Percentiles rank a stretch among this genome's conserved stretches.
Conservation (phyloP, 306 rosid genomes). For the Pyrus communis region DNA sequence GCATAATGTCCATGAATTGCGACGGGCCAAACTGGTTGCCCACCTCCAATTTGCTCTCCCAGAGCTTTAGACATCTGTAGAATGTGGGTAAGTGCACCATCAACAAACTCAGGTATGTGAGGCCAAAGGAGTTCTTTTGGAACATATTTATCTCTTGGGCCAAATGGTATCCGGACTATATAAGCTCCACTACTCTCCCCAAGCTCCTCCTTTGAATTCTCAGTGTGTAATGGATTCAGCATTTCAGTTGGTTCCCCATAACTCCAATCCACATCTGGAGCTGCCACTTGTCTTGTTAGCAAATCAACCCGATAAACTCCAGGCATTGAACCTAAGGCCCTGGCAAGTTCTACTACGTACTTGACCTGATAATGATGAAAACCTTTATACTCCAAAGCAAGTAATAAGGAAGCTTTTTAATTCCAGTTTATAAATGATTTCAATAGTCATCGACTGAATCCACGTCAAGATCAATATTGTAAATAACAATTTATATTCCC, state of each 20-base stretch:
- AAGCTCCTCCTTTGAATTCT: slow-evolving; percentile 24
- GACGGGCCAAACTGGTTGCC: slow-evolving; percentile 49
- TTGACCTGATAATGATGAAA: slow-evolving; percentile 28
- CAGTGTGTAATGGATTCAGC: slow-evolving; percentile 31
- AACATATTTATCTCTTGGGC: slow-evolving; percentile 46
- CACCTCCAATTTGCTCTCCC: slow-evolving; percentile 50
- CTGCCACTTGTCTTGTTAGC: slow-evolving; percentile 49
- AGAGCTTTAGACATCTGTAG: slow-evolving; percentile 47
- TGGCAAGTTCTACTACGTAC: slow-evolving; percentile 54
- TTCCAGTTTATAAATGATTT: background rate
- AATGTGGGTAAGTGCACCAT: slow-evolving; percentile 47
- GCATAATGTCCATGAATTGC: slow-evolving; percentile 65
- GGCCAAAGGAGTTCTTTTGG: slow-evolving; percentile 52
- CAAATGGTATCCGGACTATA: slow-evolving; percentile 50
- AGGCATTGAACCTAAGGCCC: slow-evolving; percentile 54
- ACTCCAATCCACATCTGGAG: slow-evolving; percentile 54
- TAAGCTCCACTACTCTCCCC: slow-evolving; percentile 53
- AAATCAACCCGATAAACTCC: slow-evolving; percentile 59
- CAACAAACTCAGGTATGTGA: slow-evolving; percentile 47
- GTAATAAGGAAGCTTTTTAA: background rate
- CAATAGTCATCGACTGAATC: background rate
- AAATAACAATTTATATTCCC: background rate
- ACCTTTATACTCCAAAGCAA: slow-evolving; percentile 12
- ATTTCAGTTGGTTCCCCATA: slow-evolving; percentile 60
- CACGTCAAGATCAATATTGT: background rate